A percentile compares a stretch with the other conserved stretches of the same genome.
Evolutionary conservation across 2,329 filamentous ascomycete species (phyloP).

Genomic region (Aureobasidium lini): DNA sequence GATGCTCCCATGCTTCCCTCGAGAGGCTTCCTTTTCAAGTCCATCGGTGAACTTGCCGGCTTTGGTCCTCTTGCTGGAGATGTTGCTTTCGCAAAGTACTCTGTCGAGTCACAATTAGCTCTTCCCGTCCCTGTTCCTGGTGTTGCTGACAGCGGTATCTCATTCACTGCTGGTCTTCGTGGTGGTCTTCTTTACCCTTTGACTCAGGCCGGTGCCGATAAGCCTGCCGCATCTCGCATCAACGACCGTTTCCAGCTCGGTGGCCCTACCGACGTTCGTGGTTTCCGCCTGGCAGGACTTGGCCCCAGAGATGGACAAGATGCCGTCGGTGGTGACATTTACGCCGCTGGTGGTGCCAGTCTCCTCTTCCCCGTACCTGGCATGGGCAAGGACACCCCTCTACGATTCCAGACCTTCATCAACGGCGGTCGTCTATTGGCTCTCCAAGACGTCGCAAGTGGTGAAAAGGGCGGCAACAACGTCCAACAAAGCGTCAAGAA

Average conservation of each 20-base stretch:
- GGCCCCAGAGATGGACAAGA: conserved; percentile 82
- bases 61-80: conserved; percentile 78
- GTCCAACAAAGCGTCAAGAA: conserved; percentile 49
- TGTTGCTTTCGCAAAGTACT: conserved; percentile 89
- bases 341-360: conserved; percentile 80
- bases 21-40: conserved; percentile 71
- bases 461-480: conserved; percentile 40
- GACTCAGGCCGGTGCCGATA: conserved; percentile 49
- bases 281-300: conserved; percentile 82
- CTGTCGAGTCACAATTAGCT: conserved; percentile 72
- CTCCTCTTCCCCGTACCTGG: conserved; percentile 78
- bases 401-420: conserved; percentile 83
- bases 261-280: conserved; percentile 87
- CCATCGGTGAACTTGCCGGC: conserved; percentile 76
- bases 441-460: conserved; percentile 45
- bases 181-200: conserved; percentile 80
- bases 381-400: conserved; percentile 71
- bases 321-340: conserved; percentile 84
- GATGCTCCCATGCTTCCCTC: conserved; percentile 81
- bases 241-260: conserved; percentile 95
- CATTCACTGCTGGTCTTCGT: conserved; percentile 73
- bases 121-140: conserved; percentile 66
- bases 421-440: conserved; percentile 83
- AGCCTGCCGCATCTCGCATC: conserved; percentile 63
- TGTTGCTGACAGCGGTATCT: conserved; percentile 65